Evolutionary conservation across 2,329 filamentous ascomycete genomes (phyloP), one percentile per base, ranked within the genome.

Genomic region (Paecilomyces sp.): DNA sequence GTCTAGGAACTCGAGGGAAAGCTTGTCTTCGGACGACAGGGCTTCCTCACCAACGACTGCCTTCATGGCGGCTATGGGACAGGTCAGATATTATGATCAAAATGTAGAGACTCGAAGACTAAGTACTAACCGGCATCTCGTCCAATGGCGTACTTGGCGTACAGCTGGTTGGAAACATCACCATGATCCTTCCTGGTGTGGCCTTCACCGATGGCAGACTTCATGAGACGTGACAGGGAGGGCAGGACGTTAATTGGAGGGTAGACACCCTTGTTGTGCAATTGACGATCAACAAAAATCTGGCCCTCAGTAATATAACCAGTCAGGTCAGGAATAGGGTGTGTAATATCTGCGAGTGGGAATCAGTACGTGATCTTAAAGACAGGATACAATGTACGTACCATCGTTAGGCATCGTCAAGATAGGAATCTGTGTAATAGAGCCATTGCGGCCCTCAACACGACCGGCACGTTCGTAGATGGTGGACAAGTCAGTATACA

Each of bases 401-500:
- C 85, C 93, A 74, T 99, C 93, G 86, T 99, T 99, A 72, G 94
- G 94, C 94, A 99, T 99, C 68, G 94, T 97, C 79, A 99, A 78
- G 75, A 99, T 99, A 62, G 94, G 94, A 71, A 99, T 97, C 80
- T 99, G 94, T 22, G 95, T 99, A 71, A 99, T 99, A 70, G 94
- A 99, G 62, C 95, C 94, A 72, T 97, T 97, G 69, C 95, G 90
- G 69, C 95, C 95, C 72, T 91, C 83, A 56, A 99, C 94, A 89
- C 94, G 94, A 73, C 94, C 94, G 68, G 94, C 94, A 81, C 94
- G 92, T 81, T 99, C 94, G 83, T 99, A 99, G 71, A 99, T 97
- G 73, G 94, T 99, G 61, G 94, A 97, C 87, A 99, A 90, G 86
- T 99, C 95, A 68, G 94, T 99, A 84, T 99, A 99, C 94, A 99